Base-by-base conservation (phyloP, 352 stramenopile species). In the Elongisporangium anandrum region DNA sequence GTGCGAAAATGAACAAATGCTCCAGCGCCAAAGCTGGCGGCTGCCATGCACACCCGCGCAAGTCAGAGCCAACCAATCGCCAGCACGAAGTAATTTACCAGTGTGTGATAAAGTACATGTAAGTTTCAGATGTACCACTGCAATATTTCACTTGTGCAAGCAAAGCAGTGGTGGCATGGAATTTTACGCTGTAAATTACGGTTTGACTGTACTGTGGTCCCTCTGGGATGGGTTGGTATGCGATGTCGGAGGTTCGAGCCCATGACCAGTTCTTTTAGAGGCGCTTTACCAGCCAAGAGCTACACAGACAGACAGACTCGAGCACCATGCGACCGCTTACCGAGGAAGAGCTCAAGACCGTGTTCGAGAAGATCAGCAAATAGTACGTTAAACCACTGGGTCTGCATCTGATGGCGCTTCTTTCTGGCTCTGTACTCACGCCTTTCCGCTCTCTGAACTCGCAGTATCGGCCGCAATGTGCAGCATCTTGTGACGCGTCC, bases 311-410 rank as follows among this genome's bases (percentile, higher is more conserved):
- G 34, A 45, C 34, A 45, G 34, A 45, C 34, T 17, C 34, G 38
- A 47, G 50, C 59, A 72, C 61, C 54, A 99, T 99, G 97, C 87
- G 97, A 61, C 97, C 97, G 53, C 82, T 99, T 54, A 99, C 96
- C 54, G 97, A 99, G 85, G 97, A 99, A 69, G 97, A 99, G 80
- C 97, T 97, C 47, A 96, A 79, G 74, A 97, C 87, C 13, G 80
- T 99, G 38, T 99, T 99, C 75, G 92, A 99, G 66, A 99, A 99
- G 85, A 87, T 99, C 59, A 97, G 94, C 63, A 98, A 99, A 83
- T 99, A 98, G 77, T 89, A 77, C 56, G 77, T 85, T 21, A n/a
- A 20, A 5, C n/a, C 16, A 15, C 29, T 50, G n/a, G 15, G 52
- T 34, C 6, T 65, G 19, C 6, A 16, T 21, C 17, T 50, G 5